Percentiles rank a stretch among this genome's conserved stretches.
phyloP scores from a whole-genome alignment of 306 rosid species.

The Vigna angularis region DNA sequence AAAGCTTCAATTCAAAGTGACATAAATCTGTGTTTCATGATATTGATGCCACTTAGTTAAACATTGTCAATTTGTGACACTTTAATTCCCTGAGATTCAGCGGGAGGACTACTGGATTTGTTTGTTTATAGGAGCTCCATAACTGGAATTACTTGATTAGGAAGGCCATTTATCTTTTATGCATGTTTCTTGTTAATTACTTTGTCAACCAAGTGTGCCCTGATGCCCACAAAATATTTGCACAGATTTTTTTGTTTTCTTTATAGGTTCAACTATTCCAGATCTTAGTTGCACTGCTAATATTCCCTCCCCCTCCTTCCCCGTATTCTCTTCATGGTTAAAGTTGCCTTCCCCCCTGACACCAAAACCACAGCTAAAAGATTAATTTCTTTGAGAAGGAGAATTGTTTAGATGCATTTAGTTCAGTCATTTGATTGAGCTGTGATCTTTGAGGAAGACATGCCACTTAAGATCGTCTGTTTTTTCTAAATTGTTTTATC shows the following conservation, averaged over 20 bases:
- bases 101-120: not conserved
- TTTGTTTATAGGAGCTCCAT: slow-evolving; percentile 12
- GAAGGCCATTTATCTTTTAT: slow-evolving; percentile 3
- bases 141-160: slow-evolving; percentile 27
- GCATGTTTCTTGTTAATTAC: not conserved
- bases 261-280: slow-evolving; percentile 3
- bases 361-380: no score
- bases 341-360: not conserved
- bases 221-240: slow-evolving; percentile 17
- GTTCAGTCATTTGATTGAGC: slow-evolving; percentile 29
- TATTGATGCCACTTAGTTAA: slow-evolving; percentile 18
- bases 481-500: slow-evolving; percentile 13
- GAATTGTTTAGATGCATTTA: slow-evolving; percentile 18
- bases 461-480: slow-evolving; percentile 6
- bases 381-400: no score
- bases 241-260: not conserved
- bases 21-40: slow-evolving; percentile 22
- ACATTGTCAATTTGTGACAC: slow-evolving; percentile 6
- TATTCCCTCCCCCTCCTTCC: not conserved
- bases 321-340: not conserved
- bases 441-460: slow-evolving; percentile 17
- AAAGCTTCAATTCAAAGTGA: slow-evolving; percentile 29
- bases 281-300: slow-evolving; percentile 8
- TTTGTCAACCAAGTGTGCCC: slow-evolving; percentile 12
- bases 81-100: not conserved